These are phyloP conservation scores for Antarctomyces pellizariae DNA, from an alignment of 495 filamentous ascomycete species.

Conservation along the genomic window DNA sequence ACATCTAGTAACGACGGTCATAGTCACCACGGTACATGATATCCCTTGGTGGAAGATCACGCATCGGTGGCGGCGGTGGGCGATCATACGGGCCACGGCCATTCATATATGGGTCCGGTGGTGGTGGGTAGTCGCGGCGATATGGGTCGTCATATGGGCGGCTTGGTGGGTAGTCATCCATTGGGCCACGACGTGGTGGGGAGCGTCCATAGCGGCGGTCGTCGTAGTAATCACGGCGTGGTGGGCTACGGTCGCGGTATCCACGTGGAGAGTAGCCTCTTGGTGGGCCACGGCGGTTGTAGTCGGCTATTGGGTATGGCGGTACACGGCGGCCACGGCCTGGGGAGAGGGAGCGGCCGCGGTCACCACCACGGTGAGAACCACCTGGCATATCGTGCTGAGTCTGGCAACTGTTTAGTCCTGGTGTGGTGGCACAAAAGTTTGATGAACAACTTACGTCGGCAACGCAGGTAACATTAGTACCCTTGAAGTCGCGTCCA, in stretches of 20 bases:
- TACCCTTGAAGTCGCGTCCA: conserved; percentile 71
- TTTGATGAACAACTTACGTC: conserved; percentile 37
- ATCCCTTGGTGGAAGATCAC: conserved; percentile 28
- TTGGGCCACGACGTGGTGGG: conserved; percentile 43
- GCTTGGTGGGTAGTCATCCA: conserved; percentile 56
- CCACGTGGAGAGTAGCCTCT: conserved; percentile 68
- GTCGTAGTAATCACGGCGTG: conserved; percentile 68
- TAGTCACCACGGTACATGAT: conserved; percentile 23
- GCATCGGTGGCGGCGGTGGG: conserved; percentile 28
- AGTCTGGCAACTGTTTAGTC: conserved; percentile 13
- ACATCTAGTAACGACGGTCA: conserved; percentile 12
- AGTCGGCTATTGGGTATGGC: conserved; percentile 43
- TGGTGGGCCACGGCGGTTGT: conserved; percentile 55
- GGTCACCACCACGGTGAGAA: no score
- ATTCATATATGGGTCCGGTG: conserved; percentile 40
- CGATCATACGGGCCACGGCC: conserved; percentile 34
- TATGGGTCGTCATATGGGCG: conserved; percentile 40
- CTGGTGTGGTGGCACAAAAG: conserved; percentile 1
- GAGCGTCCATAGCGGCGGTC: conserved; percentile 52
- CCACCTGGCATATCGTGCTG: conserved; percentile 44
- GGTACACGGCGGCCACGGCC: no score
- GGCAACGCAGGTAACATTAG: conserved; percentile 55
- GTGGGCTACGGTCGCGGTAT: conserved; percentile 69
- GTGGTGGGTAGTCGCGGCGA: conserved; percentile 31
- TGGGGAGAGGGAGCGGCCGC: conserved; percentile 58